Conservation (phyloP, 345 rosid genomes). For the Aquilaria sinensis region DNA sequence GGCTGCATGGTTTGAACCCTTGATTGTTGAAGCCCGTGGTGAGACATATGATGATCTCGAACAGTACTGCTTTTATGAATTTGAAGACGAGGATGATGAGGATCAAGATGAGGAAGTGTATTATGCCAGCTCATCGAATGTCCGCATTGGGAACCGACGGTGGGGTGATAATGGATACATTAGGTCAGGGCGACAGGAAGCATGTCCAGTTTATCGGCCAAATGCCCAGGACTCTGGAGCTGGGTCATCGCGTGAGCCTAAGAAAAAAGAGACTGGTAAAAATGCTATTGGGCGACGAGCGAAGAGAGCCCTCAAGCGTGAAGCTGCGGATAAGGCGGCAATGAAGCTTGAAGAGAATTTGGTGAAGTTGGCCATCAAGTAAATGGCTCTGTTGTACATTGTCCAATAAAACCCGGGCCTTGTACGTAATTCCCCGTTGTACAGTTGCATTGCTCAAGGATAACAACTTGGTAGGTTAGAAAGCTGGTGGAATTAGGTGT, state of each 20-base stretch:
- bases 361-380: constrained; percentile 26
- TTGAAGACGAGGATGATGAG: constrained; percentile 17
- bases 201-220: constrained; percentile 50
- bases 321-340: constrained; percentile 82
- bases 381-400: neutral
- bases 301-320: constrained; percentile 82
- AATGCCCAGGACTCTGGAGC: constrained; percentile 40
- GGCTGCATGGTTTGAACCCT: constrained; percentile 69
- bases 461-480: neutral
- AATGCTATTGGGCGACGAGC: constrained; percentile 70
- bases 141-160: constrained; percentile 74
- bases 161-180: constrained; percentile 97
- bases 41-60: constrained; percentile 21
- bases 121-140: constrained; percentile 41
- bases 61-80: constrained; percentile 10
- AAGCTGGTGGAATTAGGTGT: too few species aligned
- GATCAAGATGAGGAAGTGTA: constrained; percentile 62
- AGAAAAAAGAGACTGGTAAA: constrained; percentile 45
- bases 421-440: neutral
- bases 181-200: constrained; percentile 85
- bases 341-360: constrained; percentile 24
- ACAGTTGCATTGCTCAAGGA: neutral
- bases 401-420: neutral
- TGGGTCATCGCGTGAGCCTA: constrained; percentile 51
- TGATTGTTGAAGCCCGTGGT: constrained; percentile 39